Conservation (phyloP, 129 eudicot species). For the Helianthus tuberosus region DNA sequence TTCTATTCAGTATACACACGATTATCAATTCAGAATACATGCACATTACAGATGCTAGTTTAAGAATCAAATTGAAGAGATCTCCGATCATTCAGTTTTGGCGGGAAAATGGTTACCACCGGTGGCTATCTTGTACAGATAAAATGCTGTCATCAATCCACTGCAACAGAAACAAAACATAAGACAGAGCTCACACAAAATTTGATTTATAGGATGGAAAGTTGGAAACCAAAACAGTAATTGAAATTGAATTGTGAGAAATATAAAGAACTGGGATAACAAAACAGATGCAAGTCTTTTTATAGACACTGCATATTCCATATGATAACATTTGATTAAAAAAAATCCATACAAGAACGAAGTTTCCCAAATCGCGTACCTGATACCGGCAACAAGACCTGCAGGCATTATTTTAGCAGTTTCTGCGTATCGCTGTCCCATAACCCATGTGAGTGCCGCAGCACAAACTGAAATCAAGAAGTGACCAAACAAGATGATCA, state of each 20-base stretch:
- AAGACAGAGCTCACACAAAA: constrained; percentile 8
- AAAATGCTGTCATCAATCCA: constrained; percentile 70
- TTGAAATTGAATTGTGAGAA: not conserved
- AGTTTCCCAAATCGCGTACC: constrained; percentile 40
- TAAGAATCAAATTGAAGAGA: not conserved
- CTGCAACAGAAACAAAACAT: constrained; percentile 39
- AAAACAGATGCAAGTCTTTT: not conserved
- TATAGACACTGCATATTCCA: not conserved
- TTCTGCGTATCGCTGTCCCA: constrained; percentile 79
- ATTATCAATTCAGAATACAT: constrained; percentile 15
- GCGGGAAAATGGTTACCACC: constrained; percentile 78
- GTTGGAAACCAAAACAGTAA: not conserved
- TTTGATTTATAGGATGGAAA: constrained; percentile 8
- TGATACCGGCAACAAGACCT: constrained; percentile 84
- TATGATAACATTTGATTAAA: not conserved
- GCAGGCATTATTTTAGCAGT: constrained; percentile 93
- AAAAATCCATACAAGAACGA: not conserved
- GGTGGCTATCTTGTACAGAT: constrained; percentile 75
- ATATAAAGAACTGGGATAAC: not conserved
- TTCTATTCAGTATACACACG: constrained; percentile 30
- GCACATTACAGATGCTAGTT: constrained; percentile 17
- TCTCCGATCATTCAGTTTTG: constrained; percentile 57
- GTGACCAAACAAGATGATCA: constrained; percentile 17
- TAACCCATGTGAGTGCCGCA: constrained; percentile 68
- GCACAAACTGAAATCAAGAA: constrained; percentile 58